phyloP scores from a whole-genome alignment of 768 basidiomycete species.

The Rhizopogon vesiculosus region DNA sequence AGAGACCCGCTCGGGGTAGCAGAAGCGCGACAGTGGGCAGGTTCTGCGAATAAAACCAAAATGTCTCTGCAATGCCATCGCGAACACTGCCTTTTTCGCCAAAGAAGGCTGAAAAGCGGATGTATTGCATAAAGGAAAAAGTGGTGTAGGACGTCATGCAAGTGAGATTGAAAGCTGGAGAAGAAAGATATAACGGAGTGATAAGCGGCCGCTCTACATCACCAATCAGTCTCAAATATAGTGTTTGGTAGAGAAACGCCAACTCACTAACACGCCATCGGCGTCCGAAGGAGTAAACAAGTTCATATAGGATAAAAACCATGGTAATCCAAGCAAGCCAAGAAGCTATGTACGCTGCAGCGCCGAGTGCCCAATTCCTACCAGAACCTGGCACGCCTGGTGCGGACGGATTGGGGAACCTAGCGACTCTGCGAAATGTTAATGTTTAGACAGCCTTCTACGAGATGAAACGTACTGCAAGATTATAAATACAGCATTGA shows the following conservation, averaged over 20 bases:
- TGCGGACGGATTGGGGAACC: slow-evolving; percentile 65
- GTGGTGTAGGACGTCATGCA: slow-evolving; percentile 76
- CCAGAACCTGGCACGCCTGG: slow-evolving; percentile 68
- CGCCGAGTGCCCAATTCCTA: slow-evolving; percentile 77
- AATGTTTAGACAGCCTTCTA: neutral
- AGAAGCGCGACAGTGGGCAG: slow-evolving; percentile 77
- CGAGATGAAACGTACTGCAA: slow-evolving; percentile 60
- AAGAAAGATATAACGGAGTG: slow-evolving; percentile 78
- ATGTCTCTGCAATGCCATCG: slow-evolving; percentile 76
- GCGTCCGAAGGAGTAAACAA: slow-evolving; percentile 69
- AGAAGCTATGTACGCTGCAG: slow-evolving; percentile 79
- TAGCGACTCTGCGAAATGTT: slow-evolving; percentile 52
- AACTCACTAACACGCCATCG: slow-evolving; percentile 79
- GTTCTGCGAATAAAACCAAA: slow-evolving; percentile 82
- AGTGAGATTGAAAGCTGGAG: slow-evolving; percentile 70
- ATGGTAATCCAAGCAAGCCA: slow-evolving; percentile 72
- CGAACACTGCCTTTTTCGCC: slow-evolving; percentile 44
- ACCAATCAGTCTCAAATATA: slow-evolving; percentile 9
- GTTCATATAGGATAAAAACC: slow-evolving; percentile 73
- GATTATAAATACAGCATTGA: slow-evolving; percentile 81
- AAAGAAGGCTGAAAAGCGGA: slow-evolving; percentile 67
- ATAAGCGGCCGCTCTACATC: slow-evolving; percentile 73
- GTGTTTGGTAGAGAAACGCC: slow-evolving; percentile 11
- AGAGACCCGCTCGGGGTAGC: slow-evolving; percentile 77
- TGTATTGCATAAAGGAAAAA: slow-evolving; percentile 80